Conservation (phyloP, 257 asterid species). For the Rehmannia glutinosa region DNA sequence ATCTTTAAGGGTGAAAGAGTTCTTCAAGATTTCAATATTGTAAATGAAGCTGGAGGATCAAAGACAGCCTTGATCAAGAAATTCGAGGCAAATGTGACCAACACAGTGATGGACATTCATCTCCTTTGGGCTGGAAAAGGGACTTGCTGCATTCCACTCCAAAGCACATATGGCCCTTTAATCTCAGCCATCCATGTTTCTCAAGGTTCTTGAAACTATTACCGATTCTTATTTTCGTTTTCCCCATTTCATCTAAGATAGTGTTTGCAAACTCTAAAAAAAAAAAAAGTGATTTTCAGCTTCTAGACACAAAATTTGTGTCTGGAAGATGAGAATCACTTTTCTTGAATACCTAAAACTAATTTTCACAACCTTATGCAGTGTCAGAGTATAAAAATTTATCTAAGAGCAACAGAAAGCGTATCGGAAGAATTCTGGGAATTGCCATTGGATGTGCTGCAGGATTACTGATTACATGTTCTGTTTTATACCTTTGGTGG, state of each 20-base stretch:
- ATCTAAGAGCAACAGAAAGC: conserved; percentile 26
- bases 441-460: conserved; percentile 37
- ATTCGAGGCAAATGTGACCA: conserved; percentile 47
- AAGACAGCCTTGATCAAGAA: conserved; percentile 42
- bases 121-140: conserved; percentile 64
- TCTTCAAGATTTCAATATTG: conserved; percentile 44
- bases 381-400: conserved; percentile 21
- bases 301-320: too few relatives aligned
- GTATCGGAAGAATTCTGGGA: conserved; percentile 35
- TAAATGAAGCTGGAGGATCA: conserved; percentile 51
- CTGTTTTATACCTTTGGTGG: conserved; percentile 38
- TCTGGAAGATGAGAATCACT: too few relatives aligned
- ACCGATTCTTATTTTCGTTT: background rate
- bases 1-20: conserved; percentile 44
- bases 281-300: too few relatives aligned
- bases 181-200: conserved; percentile 52
- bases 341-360: background rate
- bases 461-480: conserved; percentile 28
- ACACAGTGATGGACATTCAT: conserved; percentile 50
- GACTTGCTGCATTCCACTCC: conserved; percentile 62
- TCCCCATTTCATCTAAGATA: too few relatives aligned
- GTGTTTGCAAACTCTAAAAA: too few relatives aligned
- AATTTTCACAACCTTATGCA: conserved; percentile 9
- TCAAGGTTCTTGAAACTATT: conserved; percentile 33
- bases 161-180: conserved; percentile 61